A percentile compares a stretch with the other conserved stretches of the same genome.
Evolutionary conservation across 164 flowering plant species (phyloP).

Genomic region (Hamamelis virginiana): DNA sequence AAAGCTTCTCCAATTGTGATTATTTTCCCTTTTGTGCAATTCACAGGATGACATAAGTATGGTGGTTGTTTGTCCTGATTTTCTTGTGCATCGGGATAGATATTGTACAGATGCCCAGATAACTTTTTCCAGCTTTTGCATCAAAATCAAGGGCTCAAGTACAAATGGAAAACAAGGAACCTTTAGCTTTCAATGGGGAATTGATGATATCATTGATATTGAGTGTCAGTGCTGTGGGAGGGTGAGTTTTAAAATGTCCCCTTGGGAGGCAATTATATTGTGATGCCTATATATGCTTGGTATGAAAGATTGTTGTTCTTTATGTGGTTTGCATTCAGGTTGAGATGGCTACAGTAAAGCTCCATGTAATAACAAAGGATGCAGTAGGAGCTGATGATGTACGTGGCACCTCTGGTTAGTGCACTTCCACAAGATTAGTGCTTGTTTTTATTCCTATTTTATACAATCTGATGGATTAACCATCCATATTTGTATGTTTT

Average conservation of each 20-base stretch:
- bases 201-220: conserved; percentile 30
- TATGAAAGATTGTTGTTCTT: conserved; percentile 1
- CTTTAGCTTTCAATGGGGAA: conserved; percentile 23
- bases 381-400: conserved; percentile 20
- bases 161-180: conserved; percentile 8
- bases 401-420: conserved; percentile 40
- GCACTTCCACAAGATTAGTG: not conserved
- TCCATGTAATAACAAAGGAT: conserved; percentile 37
- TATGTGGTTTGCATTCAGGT: conserved; percentile 32
- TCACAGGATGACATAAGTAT: conserved; percentile 36
- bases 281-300: not conserved
- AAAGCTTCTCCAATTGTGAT: not conserved
- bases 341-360: conserved; percentile 39
- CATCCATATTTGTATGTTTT: not conserved
- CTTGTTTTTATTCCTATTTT: not conserved
- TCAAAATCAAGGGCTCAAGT: conserved; percentile 24
- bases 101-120: conserved; percentile 18
- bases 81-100: conserved; percentile 17
- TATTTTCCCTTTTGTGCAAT: conserved; percentile 15
- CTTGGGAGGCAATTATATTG: not conserved
- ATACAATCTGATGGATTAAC: not conserved
- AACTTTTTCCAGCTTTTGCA: conserved; percentile 24
- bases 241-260: conserved; percentile 41
- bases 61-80: conserved; percentile 51
- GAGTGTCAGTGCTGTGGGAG: conserved; percentile 28